Conservation (phyloP, 768 basidiomycete species). For the Rhodotorula graminis region DNA sequence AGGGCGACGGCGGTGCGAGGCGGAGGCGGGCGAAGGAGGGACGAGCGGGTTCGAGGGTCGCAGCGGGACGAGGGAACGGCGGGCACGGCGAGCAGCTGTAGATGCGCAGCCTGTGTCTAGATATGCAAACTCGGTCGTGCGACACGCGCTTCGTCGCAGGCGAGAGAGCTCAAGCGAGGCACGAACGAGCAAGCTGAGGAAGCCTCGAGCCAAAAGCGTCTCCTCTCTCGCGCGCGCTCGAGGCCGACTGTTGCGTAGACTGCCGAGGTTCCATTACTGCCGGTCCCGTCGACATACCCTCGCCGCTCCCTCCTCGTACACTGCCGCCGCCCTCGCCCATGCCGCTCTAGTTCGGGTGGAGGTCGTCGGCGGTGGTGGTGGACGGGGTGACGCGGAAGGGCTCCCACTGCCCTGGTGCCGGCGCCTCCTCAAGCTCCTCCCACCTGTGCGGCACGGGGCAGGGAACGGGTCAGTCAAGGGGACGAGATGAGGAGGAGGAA, state of each 20-base stretch:
- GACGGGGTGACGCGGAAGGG: constrained; percentile 52
- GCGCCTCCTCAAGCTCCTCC: constrained; percentile 79
- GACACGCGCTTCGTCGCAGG: no score
- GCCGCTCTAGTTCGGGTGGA: constrained; percentile 17
- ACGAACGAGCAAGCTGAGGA: no score
- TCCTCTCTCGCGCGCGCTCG: no score
- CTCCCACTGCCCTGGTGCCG: constrained; percentile 80
- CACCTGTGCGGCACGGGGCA: constrained; percentile 55
- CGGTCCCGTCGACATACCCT: neutral
- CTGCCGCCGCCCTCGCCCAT: neutral
- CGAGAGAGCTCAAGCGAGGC: no score
- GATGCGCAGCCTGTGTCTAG: no score
- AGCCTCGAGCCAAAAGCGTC: no score
- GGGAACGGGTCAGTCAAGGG: neutral
- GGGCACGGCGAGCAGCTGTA: no score
- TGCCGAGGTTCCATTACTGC: neutral
- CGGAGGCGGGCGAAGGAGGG: no score
- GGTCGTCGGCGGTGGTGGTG: constrained; percentile 38
- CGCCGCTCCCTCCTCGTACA: neutral
- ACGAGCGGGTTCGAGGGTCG: no score
- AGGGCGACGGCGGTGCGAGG: no score
- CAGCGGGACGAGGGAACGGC: no score
- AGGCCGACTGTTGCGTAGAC: neutral
- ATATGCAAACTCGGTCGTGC: no score
- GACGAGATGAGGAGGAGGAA: neutral